These are phyloP conservation scores for Trametopsis cervina DNA, from an alignment of 768 basidiomycete species.

Conservation along the genomic window DNA sequence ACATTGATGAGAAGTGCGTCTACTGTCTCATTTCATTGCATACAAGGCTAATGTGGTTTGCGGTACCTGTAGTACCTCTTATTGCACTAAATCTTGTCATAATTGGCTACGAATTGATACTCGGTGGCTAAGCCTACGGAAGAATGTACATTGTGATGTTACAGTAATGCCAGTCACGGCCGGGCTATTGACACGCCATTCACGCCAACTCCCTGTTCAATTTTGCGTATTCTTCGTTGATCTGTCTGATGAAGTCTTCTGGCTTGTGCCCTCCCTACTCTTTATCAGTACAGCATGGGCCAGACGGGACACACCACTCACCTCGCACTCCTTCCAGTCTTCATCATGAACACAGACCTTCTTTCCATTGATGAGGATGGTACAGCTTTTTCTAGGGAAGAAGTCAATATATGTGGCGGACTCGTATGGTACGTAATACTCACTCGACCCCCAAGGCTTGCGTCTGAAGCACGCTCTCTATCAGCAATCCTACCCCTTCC, in stretches of 20 bases:
- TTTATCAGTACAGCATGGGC: not conserved
- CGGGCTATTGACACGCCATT: no score
- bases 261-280: slow-evolving; percentile 65
- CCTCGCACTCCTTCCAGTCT: slow-evolving; percentile 76
- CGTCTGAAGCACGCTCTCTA: slow-evolving; percentile 45
- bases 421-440: slow-evolving; percentile 14
- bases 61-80: slow-evolving; percentile 66
- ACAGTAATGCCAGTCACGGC: slow-evolving; percentile 5
- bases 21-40: slow-evolving; percentile 10
- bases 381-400: slow-evolving; percentile 70
- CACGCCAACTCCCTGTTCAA: slow-evolving; percentile 37
- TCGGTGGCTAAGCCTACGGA: not conserved
- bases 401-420: not conserved
- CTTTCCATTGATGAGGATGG: slow-evolving; percentile 65
- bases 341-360: slow-evolving; percentile 72
- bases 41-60: slow-evolving; percentile 9
- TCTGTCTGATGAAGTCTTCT: slow-evolving; percentile 70
- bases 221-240: slow-evolving; percentile 63
- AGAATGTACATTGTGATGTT: not conserved
- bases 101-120: slow-evolving; percentile 70
- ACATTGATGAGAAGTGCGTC: slow-evolving; percentile 95
- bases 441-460: slow-evolving; percentile 51
- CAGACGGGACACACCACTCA: slow-evolving; percentile 25
- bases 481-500: slow-evolving; percentile 61
- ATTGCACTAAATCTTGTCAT: slow-evolving; percentile 84